Base-by-base conservation (phyloP, 1,284 basidiomycete genomes). In the Stereum hirsutum region DNA sequence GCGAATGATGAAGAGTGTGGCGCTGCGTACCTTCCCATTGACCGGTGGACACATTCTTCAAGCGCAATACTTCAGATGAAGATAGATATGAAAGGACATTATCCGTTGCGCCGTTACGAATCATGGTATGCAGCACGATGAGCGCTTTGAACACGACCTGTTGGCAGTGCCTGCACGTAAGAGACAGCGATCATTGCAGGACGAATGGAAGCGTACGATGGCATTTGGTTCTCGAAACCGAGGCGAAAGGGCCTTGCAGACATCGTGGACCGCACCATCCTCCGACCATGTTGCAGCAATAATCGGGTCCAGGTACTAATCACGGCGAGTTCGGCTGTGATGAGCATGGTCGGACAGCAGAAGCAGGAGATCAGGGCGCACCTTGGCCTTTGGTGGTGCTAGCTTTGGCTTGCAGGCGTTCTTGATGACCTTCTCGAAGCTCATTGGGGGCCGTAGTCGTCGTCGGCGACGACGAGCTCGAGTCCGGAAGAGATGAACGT, bases 61-160 rank as follows among this genome's bases (percentile, higher is more conserved):
- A 68, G 44, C 81, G 78, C 34, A 98, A 67, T 12, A 88, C 71
- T 53, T 95, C 89, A 4, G 78, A 74, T 26, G 81, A 75, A 4
- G 89, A 83, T 15, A 97, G 74, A 58, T 90, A 85, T 10, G 76
- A 71, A 26, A 98, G 77, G 6, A 98, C 80, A 54, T 91, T 88
- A 66, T 97, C 92, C 12, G 94, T 93, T 11, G 89, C 77, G 14
- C 93, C 94, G 48, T 91, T 90, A 24, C 94, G 81, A 57, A 99
- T 89, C 83, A 99, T 89, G 25, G 85, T 92, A 61, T 99, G 95
- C 17, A 98, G 69, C 5, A 96, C 89, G 55, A 99, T 83, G 53
- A 99, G 72, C 0, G 93, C 89, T 58, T 99, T 99, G 81, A 98
- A 96, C 14, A 92, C 93, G 52, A 96, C 75, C 91, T 94, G 39